These are phyloP conservation scores for Globisporangium spiculum DNA, from an alignment of 352 stramenopile genomes.

Conservation along the genomic window DNA sequence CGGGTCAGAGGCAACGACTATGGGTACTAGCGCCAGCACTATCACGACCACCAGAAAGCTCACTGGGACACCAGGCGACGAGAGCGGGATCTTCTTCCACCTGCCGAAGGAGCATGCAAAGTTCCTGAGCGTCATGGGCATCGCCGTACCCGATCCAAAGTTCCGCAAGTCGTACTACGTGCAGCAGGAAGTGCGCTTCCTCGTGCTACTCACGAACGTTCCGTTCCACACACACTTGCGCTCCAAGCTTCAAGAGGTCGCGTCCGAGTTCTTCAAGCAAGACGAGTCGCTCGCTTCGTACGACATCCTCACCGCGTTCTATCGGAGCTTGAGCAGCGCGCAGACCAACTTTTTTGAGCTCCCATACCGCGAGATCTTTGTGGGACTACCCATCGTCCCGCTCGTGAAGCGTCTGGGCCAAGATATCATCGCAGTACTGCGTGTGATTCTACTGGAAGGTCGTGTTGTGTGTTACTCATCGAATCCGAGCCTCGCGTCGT, in stretches of 20 bases:
- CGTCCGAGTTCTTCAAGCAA: constrained; percentile 31
- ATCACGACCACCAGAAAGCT: background rate
- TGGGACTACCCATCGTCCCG: constrained; percentile 42
- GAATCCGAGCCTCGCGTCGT: constrained; percentile 46
- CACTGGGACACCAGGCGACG: constrained; percentile 7
- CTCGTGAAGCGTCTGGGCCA: constrained; percentile 48
- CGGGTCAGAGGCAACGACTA: background rate
- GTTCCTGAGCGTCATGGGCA: constrained; percentile 29
- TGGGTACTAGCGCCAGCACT: background rate
- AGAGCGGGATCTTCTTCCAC: constrained; percentile 47
- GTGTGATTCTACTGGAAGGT: constrained; percentile 71
- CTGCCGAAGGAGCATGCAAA: constrained; percentile 24
- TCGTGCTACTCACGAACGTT: constrained; percentile 46
- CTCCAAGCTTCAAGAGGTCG: constrained; percentile 29
- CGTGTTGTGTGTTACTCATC: constrained; percentile 75
- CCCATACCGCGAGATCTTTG: constrained; percentile 37
- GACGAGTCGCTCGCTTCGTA: constrained; percentile 20
- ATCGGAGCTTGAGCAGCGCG: constrained; percentile 21
- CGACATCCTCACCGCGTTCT: constrained; percentile 31
- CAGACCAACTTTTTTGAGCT: constrained; percentile 31
- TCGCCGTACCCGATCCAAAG: constrained; percentile 43
- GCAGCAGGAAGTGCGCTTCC: constrained; percentile 47
- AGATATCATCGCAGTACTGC: constrained; percentile 64
- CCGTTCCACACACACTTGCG: constrained; percentile 45
- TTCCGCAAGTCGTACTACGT: constrained; percentile 33